Conservation (phyloP, 2,329 filamentous ascomycete genomes). For the Chaetomium strumarium region DNA sequence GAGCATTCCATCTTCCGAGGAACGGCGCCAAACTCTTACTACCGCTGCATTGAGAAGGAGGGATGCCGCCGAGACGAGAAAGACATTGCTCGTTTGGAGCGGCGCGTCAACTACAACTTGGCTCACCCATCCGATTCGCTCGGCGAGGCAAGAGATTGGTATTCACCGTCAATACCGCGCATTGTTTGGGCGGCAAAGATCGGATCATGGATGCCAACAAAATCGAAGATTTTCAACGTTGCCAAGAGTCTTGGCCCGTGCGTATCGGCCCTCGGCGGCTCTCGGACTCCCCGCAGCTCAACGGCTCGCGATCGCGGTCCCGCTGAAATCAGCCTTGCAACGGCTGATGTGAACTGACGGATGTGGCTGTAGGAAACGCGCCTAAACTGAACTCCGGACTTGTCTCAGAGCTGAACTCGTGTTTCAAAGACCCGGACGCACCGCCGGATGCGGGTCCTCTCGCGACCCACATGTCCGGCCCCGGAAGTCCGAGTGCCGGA, state of each 20-base stretch:
- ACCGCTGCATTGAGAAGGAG: too few species aligned
- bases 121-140: too few species aligned
- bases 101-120: too few species aligned
- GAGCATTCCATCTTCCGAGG: too few species aligned
- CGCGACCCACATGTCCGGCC: background rate
- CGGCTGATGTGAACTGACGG: background rate
- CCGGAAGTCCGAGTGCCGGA: slow-evolving; percentile 16
- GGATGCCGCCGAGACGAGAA: too few species aligned
- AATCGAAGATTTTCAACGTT: background rate
- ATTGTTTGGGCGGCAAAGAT: too few species aligned
- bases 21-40: too few species aligned
- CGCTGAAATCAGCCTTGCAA: background rate
- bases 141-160: too few species aligned
- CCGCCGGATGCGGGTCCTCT: background rate
- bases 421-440: too few species aligned
- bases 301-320: background rate
- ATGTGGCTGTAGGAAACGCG: background rate
- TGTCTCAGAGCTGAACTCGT: background rate
- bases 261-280: slow-evolving; percentile 18
- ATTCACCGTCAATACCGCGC: too few species aligned
- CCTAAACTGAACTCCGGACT: background rate
- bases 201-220: too few species aligned
- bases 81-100: too few species aligned
- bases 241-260: background rate
- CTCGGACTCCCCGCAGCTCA: slow-evolving; percentile 2